Evolutionary conservation across 2,329 filamentous ascomycete genomes (phyloP), one percentile per base, ranked within the genome.

Genomic region (Arthrinium puccinioides): DNA sequence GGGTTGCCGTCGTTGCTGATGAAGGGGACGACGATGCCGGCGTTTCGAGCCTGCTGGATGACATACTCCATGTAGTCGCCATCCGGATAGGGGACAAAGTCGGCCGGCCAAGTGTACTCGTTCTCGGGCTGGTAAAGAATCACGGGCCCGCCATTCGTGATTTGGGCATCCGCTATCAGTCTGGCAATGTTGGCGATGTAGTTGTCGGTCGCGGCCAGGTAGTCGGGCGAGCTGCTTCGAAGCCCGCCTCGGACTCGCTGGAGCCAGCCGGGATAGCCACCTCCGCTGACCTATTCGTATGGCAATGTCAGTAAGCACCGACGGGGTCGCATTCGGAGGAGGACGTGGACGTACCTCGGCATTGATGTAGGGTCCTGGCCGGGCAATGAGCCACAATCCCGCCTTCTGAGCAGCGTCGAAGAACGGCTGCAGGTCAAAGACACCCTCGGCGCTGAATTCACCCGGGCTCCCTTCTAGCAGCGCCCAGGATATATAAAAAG

Each of bases 41-140:
- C 79, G 28, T 79, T 65, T 9, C 76, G 68, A 15, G 76, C 75
- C 51, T 87, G 82, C 21, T 87, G 68, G 31, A 82, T 74, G 6
- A 89, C 76, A 44, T 82, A 79, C 38, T 77, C 69, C 58, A 89
- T 77, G 53, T 89, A 92, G 0, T 69, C 65, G 0, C 70, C 67
- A 48, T 87, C 78, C 0, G 82, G 82, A 45, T 82, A 85, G 1
- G 60, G 56, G 4, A 72, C 62, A 3, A 62, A 64, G 7, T 59
- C 61, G 9, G 62, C 60, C 1, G 66, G 69, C 6, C 62, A 59
- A 1, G 73, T 79, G 21, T 90, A 89, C 55, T 92, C 87, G 44
- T 92, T 94, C 55, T 94, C 87, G 0, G 84, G 81, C 55, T 94
- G 87, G 28, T 84, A 72, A 2, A 90, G 62, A 42, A 94, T 86